Conservation (phyloP, 768 basidiomycete genomes). For the Exidia glandulosa region DNA sequence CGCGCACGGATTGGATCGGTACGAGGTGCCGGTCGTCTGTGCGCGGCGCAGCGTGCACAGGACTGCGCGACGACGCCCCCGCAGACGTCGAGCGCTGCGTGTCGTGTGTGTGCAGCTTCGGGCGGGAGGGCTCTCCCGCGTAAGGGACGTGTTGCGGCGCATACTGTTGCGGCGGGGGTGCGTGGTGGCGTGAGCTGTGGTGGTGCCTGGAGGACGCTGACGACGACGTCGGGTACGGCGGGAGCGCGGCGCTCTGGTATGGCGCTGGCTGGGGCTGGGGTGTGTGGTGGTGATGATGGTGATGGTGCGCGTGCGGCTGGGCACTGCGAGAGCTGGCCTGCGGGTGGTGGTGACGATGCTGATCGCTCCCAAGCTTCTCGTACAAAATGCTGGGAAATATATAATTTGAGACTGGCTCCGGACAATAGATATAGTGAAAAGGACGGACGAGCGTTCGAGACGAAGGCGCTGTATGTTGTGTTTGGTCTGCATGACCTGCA, state of each 20-base stretch:
- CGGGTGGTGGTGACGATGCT: not conserved
- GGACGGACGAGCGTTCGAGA: constrained; percentile 75
- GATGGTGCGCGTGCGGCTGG: not conserved
- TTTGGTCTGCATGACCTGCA: constrained; percentile 70
- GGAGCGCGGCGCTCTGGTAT: constrained; percentile 6
- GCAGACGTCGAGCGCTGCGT: not conserved
- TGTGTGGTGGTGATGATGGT: constrained; percentile 15
- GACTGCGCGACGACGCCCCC: not conserved
- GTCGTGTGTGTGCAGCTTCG: not conserved
- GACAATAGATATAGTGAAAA: constrained; percentile 13
- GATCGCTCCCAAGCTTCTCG: constrained; percentile 52
- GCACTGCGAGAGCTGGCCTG: not conserved
- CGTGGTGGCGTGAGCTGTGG: not conserved
- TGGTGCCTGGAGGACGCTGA: not conserved
- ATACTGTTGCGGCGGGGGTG: not conserved
- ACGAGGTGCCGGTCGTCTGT: constrained; percentile 6
- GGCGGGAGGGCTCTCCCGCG: not conserved
- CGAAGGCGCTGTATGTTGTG: constrained; percentile 79
- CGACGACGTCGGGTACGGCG: constrained; percentile 8
- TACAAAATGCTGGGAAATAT: constrained; percentile 48
- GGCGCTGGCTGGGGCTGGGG: constrained; percentile 15
- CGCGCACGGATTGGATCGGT: not conserved
- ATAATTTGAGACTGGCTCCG: constrained; percentile 1
- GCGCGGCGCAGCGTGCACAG: not conserved
- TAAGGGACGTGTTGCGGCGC: not conserved